A percentile compares a stretch with the other conserved stretches of the same genome.
phyloP scores from a whole-genome alignment of 2,329 filamentous ascomycete genomes.

The Paecilomyces variotii region DNA sequence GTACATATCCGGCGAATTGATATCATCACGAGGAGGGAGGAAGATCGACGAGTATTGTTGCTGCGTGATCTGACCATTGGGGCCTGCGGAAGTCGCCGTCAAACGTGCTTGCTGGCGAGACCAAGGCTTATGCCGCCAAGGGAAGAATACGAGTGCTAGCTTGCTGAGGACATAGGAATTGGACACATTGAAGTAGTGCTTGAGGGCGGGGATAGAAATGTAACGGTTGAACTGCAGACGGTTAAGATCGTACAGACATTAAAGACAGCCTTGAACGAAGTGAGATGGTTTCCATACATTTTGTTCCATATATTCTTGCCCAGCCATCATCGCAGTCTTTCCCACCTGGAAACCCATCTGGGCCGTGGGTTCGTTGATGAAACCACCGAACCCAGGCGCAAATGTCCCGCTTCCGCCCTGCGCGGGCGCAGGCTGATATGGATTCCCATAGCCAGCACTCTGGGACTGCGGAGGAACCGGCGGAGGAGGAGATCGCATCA shows the following conservation, averaged over 20 bases:
- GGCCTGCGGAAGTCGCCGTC: constrained; percentile 29
- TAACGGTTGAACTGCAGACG: constrained; percentile 61
- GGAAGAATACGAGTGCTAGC: constrained; percentile 86
- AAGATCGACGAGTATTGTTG: constrained; percentile 52
- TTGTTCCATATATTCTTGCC: constrained; percentile 90
- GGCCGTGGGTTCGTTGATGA: constrained; percentile 91
- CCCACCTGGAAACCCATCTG: constrained; percentile 94
- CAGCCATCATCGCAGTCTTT: constrained; percentile 82
- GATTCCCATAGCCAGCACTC: constrained; percentile 42
- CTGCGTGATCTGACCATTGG: constrained; percentile 57
- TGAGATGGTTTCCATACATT: constrained; percentile 56
- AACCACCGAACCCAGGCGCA: constrained; percentile 67
- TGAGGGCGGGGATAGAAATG: constrained; percentile 84
- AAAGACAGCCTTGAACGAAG: neutral
- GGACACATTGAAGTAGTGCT: constrained; percentile 99
- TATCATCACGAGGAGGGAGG: constrained; percentile 83
- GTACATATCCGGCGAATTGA: constrained; percentile 99
- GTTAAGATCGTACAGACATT: neutral
- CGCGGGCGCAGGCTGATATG: constrained; percentile 38
- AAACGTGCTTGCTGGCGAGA: constrained; percentile 69
- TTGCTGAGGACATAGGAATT: constrained; percentile 96
- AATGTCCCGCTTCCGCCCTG: constrained; percentile 34
- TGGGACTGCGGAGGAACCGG: constrained; percentile 64
- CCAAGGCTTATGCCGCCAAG: constrained; percentile 97
- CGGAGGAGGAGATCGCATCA: constrained; percentile 88